Evolutionary conservation across 2,329 filamentous ascomycete genomes (phyloP).

Genomic region (Cytospora paraplurivora): DNA sequence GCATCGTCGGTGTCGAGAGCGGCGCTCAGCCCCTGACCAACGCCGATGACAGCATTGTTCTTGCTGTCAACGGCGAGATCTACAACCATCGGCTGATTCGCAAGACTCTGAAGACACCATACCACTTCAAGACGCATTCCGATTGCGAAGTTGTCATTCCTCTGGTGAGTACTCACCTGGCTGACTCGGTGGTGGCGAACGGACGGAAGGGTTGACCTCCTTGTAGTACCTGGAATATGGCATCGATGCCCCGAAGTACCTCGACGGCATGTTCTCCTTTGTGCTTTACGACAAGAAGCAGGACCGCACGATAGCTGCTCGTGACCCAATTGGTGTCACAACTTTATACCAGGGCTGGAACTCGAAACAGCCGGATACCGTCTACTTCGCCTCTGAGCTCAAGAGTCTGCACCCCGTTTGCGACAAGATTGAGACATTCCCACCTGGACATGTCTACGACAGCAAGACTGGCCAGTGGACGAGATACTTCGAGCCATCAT

Average conservation of each 20-base stretch:
- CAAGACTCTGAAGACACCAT: constrained; percentile 79
- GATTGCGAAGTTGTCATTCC: constrained; percentile 99
- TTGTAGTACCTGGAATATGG: constrained; percentile 85
- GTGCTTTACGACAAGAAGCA: constrained; percentile 95
- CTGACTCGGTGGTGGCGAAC: not conserved
- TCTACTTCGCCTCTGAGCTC: constrained; percentile 96
- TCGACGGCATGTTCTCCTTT: constrained; percentile 99
- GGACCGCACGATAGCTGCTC: constrained; percentile 88
- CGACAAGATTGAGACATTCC: constrained; percentile 93
- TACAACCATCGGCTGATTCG: constrained; percentile 98
- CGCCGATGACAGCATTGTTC: constrained; percentile 81
- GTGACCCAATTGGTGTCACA: constrained; percentile 95
- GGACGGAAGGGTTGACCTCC: constrained; percentile 2
- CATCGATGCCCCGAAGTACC: constrained; percentile 85
- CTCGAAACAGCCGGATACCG: constrained; percentile 76
- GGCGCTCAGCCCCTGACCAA: constrained; percentile 95
- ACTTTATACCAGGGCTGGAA: constrained; percentile 96
- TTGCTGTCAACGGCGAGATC: constrained; percentile 99
- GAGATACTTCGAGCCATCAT: constrained; percentile 87
- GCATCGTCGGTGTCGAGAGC: constrained; percentile 95
- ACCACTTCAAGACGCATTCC: constrained; percentile 98
- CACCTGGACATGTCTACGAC: constrained; percentile 94
- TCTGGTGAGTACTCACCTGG: constrained; percentile 62
- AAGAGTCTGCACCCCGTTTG: constrained; percentile 93
- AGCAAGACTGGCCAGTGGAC: constrained; percentile 84